phyloP scores from a whole-genome alignment of 2,329 filamentous ascomycete species.

The Nemania sp. region DNA sequence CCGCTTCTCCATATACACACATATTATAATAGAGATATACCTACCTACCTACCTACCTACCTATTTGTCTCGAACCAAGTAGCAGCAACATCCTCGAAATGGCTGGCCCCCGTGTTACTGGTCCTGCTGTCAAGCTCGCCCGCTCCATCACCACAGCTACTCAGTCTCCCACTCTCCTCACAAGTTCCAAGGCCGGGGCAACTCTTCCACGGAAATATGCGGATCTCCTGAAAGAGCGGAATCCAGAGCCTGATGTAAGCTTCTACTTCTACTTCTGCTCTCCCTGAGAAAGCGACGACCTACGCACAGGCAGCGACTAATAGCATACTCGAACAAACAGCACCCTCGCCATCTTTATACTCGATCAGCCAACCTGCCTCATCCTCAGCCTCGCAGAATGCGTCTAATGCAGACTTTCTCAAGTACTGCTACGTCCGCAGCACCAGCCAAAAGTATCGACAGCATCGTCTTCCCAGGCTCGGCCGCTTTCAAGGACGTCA shows the following conservation, averaged over 20 bases:
- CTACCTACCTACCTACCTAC: background rate
- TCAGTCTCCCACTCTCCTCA: slow-evolving; percentile 34
- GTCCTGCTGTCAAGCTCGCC: slow-evolving; percentile 37
- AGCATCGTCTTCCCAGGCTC: slow-evolving; percentile 56
- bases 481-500: slow-evolving; percentile 35
- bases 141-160: slow-evolving; percentile 39
- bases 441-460: slow-evolving; percentile 51
- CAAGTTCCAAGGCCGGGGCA: slow-evolving; percentile 34
- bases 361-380: slow-evolving; percentile 41
- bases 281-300: too few species aligned
- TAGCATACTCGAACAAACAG: slow-evolving; percentile 27
- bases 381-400: slow-evolving; percentile 48
- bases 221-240: slow-evolving; percentile 42
- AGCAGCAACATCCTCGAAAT: slow-evolving; percentile 24
- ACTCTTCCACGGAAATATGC: slow-evolving; percentile 42
- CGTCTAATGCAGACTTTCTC: slow-evolving; percentile 68
- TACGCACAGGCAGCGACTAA: slow-evolving; percentile 28
- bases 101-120: slow-evolving; percentile 40
- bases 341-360: slow-evolving; percentile 39
- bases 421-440: slow-evolving; percentile 44
- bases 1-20: background rate
- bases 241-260: slow-evolving; percentile 40
- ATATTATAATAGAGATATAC: too few species aligned
- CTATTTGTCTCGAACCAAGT: background rate
- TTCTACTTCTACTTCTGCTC: too few species aligned